These are phyloP conservation scores for Dipteronia dyeriana DNA, from an alignment of 345 rosid species.

Conservation along the genomic window DNA sequence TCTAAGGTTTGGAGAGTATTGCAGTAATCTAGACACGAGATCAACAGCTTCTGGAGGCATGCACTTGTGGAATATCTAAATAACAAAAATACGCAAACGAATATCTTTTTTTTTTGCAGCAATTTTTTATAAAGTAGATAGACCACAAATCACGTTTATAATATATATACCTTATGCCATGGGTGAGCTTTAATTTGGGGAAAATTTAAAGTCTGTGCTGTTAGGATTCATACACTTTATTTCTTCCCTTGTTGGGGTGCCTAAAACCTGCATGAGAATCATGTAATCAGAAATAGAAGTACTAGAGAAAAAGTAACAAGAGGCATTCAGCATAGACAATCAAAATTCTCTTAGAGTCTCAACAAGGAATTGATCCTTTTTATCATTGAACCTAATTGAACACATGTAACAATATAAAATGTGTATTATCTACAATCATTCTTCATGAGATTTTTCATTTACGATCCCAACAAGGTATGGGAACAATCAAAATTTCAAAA, in stretches of 20 bases:
- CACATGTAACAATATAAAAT: background rate
- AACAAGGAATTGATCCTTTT: background rate
- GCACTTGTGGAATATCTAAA: conserved; percentile 88
- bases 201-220: conserved; percentile 91
- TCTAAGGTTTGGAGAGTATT: conserved; percentile 95
- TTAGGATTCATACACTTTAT: conserved; percentile 99
- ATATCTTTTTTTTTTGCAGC: background rate
- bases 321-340: background rate
- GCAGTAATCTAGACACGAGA: conserved; percentile 91
- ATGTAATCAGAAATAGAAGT: conserved; percentile 1
- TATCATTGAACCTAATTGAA: background rate
- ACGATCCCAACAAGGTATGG: background rate
- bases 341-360: background rate
- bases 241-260: conserved; percentile 98
- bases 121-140: background rate
- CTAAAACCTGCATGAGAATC: conserved; percentile 64
- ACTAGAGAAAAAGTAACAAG: background rate
- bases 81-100: conserved; percentile 15
- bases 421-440: background rate
- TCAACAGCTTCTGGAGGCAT: conserved; percentile 99
- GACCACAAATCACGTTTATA: background rate
- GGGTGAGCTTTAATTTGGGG: conserved; percentile 99
- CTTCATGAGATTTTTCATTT: background rate
- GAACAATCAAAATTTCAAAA: conserved; percentile 3
- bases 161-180: conserved; percentile 83